Percentiles rank a stretch among this genome's conserved stretches.
Evolutionary conservation across 495 filamentous ascomycete genomes (phyloP).

Genomic region (Penicillium waksmanii): DNA sequence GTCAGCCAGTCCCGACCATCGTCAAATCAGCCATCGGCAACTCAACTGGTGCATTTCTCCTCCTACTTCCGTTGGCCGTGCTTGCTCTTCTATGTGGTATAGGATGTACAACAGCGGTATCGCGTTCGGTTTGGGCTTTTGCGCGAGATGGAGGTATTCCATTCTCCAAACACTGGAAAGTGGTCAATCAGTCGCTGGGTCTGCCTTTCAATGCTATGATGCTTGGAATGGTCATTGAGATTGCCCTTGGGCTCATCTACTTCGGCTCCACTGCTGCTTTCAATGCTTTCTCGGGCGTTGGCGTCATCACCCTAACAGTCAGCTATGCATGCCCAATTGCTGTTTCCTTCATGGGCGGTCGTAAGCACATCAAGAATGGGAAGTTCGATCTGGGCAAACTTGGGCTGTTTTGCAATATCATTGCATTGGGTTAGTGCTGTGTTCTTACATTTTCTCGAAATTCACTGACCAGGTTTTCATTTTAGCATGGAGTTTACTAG

Average conservation of each 20-base stretch:
- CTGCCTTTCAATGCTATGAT: slow-evolving; percentile 56
- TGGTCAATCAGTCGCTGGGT: slow-evolving; percentile 49
- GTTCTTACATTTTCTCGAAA: not conserved
- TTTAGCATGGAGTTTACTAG: slow-evolving; percentile 59
- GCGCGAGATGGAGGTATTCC: slow-evolving; percentile 61
- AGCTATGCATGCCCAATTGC: slow-evolving; percentile 58
- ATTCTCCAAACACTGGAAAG: slow-evolving; percentile 59
- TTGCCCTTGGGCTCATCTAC: slow-evolving; percentile 60
- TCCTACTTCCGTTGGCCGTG: slow-evolving; percentile 66
- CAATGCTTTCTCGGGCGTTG: slow-evolving; percentile 63
- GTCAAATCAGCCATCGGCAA: slow-evolving; percentile 27
- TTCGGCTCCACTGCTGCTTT: slow-evolving; percentile 59
- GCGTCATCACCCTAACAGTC: slow-evolving; percentile 58
- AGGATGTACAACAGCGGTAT: slow-evolving; percentile 17
- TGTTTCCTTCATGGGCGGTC: slow-evolving; percentile 49
- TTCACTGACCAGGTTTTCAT: slow-evolving; percentile 6
- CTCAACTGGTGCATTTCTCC: slow-evolving; percentile 59
- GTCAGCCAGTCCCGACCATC: slow-evolving; percentile 32
- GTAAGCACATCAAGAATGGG: slow-evolving; percentile 50
- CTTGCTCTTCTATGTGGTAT: slow-evolving; percentile 47
- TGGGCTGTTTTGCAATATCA: slow-evolving; percentile 56
- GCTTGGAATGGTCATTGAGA: slow-evolving; percentile 53
- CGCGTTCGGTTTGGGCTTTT: slow-evolving; percentile 54
- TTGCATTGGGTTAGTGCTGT: slow-evolving; percentile 54
- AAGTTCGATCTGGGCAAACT: slow-evolving; percentile 59